These are phyloP conservation scores for Metschnikowia henanensis DNA, from an alignment of 805 yeast genomes.

Conservation along the genomic window DNA sequence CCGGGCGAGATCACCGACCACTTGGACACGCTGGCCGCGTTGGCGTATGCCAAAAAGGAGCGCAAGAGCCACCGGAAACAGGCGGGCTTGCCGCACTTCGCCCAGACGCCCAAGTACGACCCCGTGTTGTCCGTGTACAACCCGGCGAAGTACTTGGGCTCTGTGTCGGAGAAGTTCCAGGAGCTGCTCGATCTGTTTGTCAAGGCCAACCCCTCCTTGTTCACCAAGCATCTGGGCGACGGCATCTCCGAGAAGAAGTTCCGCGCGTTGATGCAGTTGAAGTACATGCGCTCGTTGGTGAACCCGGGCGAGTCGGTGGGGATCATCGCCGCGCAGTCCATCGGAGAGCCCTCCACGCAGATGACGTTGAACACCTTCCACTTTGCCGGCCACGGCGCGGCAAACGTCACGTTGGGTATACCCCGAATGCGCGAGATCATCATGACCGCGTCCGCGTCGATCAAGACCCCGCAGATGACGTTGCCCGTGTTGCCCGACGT, in stretches of 20 bases:
- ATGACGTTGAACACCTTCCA: conserved; percentile 98
- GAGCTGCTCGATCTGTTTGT: conserved; percentile 73
- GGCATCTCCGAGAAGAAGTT: conserved; percentile 76
- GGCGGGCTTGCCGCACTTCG: conserved; percentile 59
- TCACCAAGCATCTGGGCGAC: conserved; percentile 51
- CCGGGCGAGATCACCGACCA: conserved; percentile 72
- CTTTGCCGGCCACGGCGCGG: conserved; percentile 99
- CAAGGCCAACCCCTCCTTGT: conserved; percentile 51
- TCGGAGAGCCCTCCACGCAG: conserved; percentile 99
- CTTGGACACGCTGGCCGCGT: conserved; percentile 83
- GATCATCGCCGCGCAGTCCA: conserved; percentile 95
- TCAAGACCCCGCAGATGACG: conserved; percentile 99
- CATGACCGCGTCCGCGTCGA: conserved; percentile 96
- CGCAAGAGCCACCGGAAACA: conserved; percentile 71
- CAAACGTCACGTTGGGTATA: conserved; percentile 98
- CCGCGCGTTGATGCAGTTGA: conserved; percentile 95
- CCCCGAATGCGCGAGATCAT: conserved; percentile 99
- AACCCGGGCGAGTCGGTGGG: conserved; percentile 99
- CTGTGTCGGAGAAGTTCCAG: conserved; percentile 90
- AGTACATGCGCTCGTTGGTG: conserved; percentile 93
- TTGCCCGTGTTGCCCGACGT: conserved; percentile 82
- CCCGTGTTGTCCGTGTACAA: conserved; percentile 84
- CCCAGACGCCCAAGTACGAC: conserved; percentile 68
- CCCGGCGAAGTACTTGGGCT: conserved; percentile 89
- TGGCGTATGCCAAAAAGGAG: conserved; percentile 77